phyloP scores from a whole-genome alignment of 495 filamentous ascomycete genomes.

The Glutinoglossum americanum region DNA sequence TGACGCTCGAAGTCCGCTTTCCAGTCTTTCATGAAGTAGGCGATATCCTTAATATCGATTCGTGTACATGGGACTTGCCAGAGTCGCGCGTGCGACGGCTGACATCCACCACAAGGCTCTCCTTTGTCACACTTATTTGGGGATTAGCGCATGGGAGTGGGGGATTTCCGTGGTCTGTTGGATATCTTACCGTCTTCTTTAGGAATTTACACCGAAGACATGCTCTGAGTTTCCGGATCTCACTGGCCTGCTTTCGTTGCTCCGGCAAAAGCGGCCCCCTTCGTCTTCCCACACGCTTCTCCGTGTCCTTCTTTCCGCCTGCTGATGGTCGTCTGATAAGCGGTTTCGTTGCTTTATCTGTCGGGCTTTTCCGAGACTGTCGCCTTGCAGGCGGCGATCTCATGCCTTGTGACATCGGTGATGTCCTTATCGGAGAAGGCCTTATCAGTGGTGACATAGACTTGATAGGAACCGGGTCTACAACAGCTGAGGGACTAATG shows the following conservation, averaged over 20 bases:
- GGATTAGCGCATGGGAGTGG: background rate
- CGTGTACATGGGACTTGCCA: slow-evolving; percentile 93
- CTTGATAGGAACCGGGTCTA: slow-evolving; percentile 51
- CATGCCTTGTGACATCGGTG: slow-evolving; percentile 12
- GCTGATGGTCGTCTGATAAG: slow-evolving; percentile 51
- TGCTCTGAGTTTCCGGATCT: slow-evolving; percentile 78
- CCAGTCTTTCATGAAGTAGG: slow-evolving; percentile 96
- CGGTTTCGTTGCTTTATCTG: slow-evolving; percentile 57
- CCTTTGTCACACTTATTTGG: slow-evolving; percentile 55
- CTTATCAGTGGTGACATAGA: slow-evolving; percentile 32
- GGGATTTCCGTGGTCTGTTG: background rate
- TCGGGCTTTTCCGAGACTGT: slow-evolving; percentile 51
- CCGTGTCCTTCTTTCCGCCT: slow-evolving; percentile 50
- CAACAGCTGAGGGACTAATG: slow-evolving; percentile 35
- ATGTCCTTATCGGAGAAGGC: slow-evolving; percentile 21
- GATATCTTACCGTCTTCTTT: slow-evolving; percentile 56
- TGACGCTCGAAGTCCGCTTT: slow-evolving; percentile 86
- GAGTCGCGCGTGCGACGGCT: slow-evolving; percentile 74
- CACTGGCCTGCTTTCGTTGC: slow-evolving; percentile 79
- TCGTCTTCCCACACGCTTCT: slow-evolving; percentile 77
- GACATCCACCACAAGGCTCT: slow-evolving; percentile 79
- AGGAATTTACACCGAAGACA: slow-evolving; percentile 93
- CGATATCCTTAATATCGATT: slow-evolving; percentile 92
- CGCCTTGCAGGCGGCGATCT: slow-evolving; percentile 44
- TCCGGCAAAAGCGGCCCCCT: slow-evolving; percentile 78